Base-by-base conservation (phyloP, 768 basidiomycete genomes). In the Boletus vinaceobasis region DNA sequence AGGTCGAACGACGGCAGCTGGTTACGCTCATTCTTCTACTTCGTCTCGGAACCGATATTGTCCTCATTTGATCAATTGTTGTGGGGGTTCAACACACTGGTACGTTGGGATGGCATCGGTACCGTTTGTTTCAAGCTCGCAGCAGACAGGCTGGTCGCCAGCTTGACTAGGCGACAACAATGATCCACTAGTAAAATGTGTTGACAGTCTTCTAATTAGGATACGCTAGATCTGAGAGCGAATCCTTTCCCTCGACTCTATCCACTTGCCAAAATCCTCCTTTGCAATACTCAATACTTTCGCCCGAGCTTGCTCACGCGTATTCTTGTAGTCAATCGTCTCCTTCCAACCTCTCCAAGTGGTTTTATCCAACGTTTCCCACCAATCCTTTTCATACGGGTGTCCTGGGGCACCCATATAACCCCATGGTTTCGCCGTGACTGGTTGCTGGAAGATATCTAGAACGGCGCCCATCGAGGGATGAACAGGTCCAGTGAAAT, bases 331-430 rank as follows among this genome's bases (percentile, higher is more conserved):
- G 17, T 43, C 43, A 7, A 7, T n/a, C 3, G 71, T 66, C 17
- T 46, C 48, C 48, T 62, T 56, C 62, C 63, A 68, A 2, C 64
- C 72, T 21, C 50, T 60, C 80, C 80, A 83, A 3, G 66, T 60
- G 0, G 79, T 81, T 50, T 65, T 64, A 42, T 74, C 74, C 19
- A 77, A 51, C 19, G 63, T 58, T 2, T 43, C 45, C 76, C 79
- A 81, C 80, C 80, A 83, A 43, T 75, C 76, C 7, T 60, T 56
- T 15, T 65, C 61, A 56, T 72, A 81, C 0, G 81, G 80, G 56
- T 83, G 75, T 6, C 75, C 75, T n/a, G 78, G 80, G 3, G 78
- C 69, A 10, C 78, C 77, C 1, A 75, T 69, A 54, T 80, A 82
- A 5, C 80, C 79, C 80, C 82, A 82, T 1, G 80, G 81, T 58